These are phyloP conservation scores for Linderina pennispora DNA, from an alignment of 192 early-diverging fungal genomes.

Conservation along the genomic window DNA sequence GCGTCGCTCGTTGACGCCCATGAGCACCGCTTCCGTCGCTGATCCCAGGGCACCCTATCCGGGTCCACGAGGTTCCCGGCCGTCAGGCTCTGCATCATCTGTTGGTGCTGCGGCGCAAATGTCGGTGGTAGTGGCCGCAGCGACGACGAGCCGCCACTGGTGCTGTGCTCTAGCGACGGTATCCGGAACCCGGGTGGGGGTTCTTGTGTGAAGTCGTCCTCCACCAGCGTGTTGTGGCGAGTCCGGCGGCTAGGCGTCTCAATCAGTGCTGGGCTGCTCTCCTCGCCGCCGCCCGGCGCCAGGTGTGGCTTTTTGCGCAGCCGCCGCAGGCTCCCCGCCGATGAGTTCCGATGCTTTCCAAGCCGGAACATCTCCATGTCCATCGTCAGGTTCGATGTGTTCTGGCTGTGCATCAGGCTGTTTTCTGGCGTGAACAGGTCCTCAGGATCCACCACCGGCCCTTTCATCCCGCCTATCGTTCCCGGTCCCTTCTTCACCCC, in stretches of 20 bases:
- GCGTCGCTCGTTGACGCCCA: conserved; percentile 23
- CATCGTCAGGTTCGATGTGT: conserved; percentile 3
- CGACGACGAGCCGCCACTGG: not conserved
- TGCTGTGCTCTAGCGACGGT: not conserved
- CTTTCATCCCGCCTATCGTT: too few relatives aligned
- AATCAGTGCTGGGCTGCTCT: conserved; percentile 11
- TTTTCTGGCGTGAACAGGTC: too few relatives aligned
- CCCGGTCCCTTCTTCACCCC: not conserved
- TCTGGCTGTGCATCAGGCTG: not conserved
- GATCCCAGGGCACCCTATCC: conserved; percentile 6
- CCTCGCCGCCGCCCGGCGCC: conserved; percentile 5
- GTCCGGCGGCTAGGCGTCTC: conserved; percentile 36
- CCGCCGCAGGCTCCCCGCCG: conserved; percentile 35
- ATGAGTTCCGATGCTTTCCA: conserved; percentile 44
- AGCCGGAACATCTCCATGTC: conserved; percentile 26
- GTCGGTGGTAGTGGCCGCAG: conserved; percentile 17
- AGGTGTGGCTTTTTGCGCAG: conserved; percentile 44
- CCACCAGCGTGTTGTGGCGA: conserved; percentile 43
- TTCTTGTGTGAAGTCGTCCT: conserved; percentile 17
- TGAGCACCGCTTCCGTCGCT: conserved; percentile 10
- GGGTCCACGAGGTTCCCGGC: conserved; percentile 14
- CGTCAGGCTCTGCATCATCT: conserved; percentile 17
- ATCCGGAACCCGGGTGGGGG: conserved; percentile 35
- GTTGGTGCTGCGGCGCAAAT: conserved; percentile 34
- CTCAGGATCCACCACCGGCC: too few relatives aligned